These are phyloP conservation scores for Tylopilus plumbeoviolaceoides DNA, from an alignment of 768 basidiomycete species.

Conservation along the genomic window DNA sequence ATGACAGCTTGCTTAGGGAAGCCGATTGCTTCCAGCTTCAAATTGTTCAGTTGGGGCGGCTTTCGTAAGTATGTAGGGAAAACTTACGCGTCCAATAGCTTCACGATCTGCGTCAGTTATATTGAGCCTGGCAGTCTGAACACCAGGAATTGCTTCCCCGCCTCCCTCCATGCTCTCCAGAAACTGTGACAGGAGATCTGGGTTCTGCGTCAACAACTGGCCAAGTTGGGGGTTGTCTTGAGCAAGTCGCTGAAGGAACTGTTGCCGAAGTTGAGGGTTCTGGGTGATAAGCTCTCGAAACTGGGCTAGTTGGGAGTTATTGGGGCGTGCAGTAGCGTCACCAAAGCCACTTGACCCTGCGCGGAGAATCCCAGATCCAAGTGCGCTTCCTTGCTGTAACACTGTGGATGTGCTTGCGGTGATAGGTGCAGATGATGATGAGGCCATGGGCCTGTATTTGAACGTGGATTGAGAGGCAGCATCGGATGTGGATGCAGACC, in stretches of 20 bases:
- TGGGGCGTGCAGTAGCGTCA: not conserved
- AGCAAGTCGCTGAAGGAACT: not conserved
- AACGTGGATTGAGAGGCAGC: not conserved
- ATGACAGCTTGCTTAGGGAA: slow-evolving; percentile 2
- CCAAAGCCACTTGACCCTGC: not conserved
- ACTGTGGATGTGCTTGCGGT: not conserved
- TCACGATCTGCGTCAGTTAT: not conserved
- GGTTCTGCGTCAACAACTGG: not conserved
- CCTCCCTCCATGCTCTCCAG: not conserved
- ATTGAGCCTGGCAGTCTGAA: not conserved
- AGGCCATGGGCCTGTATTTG: not conserved
- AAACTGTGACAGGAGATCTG: not conserved
- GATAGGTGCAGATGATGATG: not conserved
- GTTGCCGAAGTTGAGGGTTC: slow-evolving; percentile 1
- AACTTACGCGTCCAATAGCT: slow-evolving; percentile 1
- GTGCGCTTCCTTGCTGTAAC: not conserved
- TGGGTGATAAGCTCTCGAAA: not conserved
- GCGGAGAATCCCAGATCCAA: not conserved
- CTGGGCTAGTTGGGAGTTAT: not conserved
- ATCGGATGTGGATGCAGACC: not conserved
- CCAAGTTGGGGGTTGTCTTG: not conserved
- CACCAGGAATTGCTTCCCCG: not conserved
- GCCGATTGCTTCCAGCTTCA: slow-evolving; percentile 3
- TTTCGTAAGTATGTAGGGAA: not conserved
- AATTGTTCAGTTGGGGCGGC: not conserved